These are phyloP conservation scores for Exserohilum rostratum DNA, from an alignment of 2,329 filamentous ascomycete genomes.

Conservation along the genomic window DNA sequence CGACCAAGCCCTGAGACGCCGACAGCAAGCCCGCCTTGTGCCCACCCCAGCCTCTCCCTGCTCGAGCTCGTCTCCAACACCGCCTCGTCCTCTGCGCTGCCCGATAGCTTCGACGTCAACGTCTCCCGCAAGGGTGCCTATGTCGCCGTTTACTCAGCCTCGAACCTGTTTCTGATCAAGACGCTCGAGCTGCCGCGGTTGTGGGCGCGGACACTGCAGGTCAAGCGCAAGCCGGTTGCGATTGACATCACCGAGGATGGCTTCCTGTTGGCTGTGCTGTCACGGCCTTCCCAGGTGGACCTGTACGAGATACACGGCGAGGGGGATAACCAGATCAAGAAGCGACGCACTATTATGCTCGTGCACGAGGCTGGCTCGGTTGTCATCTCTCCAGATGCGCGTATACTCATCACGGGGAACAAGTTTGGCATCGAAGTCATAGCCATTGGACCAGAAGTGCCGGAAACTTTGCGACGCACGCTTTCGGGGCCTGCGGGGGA, in stretches of 20 bases:
- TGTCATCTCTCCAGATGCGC: slow-evolving; percentile 79
- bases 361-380: slow-evolving; percentile 80
- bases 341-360: slow-evolving; percentile 74
- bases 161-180: slow-evolving; percentile 48
- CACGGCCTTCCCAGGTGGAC: slow-evolving; percentile 82
- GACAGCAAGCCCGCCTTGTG: slow-evolving; percentile 32
- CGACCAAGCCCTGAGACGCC: slow-evolving; percentile 22
- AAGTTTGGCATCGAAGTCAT: slow-evolving; percentile 89
- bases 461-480: slow-evolving; percentile 42
- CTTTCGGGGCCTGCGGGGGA: slow-evolving; percentile 48
- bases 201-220: slow-evolving; percentile 45
- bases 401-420: slow-evolving; percentile 83
- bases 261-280: slow-evolving; percentile 76
- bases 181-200: slow-evolving; percentile 44
- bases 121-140: slow-evolving; percentile 46
- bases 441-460: slow-evolving; percentile 68
- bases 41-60: slow-evolving; percentile 42
- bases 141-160: slow-evolving; percentile 46
- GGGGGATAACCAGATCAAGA: slow-evolving; percentile 62
- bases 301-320: slow-evolving; percentile 71
- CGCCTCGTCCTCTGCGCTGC: slow-evolving; percentile 48
- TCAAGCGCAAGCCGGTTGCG: slow-evolving; percentile 55
- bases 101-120: slow-evolving; percentile 47
- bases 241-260: slow-evolving; percentile 82
- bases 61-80: slow-evolving; percentile 48